Evolutionary conservation across 768 basidiomycete species (phyloP), one percentile per base, ranked within the genome.

Genomic region (Leccinum boreale): DNA sequence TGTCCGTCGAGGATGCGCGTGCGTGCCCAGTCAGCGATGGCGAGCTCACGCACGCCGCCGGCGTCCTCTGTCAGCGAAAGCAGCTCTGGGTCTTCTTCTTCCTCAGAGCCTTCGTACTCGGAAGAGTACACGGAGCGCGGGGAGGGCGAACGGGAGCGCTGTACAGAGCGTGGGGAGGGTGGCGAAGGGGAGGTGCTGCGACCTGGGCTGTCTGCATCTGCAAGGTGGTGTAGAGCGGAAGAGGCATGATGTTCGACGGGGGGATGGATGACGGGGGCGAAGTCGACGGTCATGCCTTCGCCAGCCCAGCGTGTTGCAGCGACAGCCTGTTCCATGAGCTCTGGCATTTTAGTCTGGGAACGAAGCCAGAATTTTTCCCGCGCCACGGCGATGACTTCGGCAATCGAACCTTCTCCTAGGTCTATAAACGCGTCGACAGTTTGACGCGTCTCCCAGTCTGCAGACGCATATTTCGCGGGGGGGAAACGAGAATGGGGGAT

Each of bases 291-390:
- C 73, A 62, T 74, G 64, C 58, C 75, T 60, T 70, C 74, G 61
- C 68, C 72, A 42, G 75, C 72, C 61, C 75, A 82, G 39, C 77
- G 73, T 11, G 78, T 73, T 47, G 89, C 84, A 24, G 87, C 87
- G 8, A 89, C 70, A 3, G 86, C 85, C 60, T 89, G 87, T 60
- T 78, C 76, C 70, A 89, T 80, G 66, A 90, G 78, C 56, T 87
- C 85, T 2, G 77, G 75, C 58, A 90, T 77, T 60, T 85, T 85
- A 0, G 90, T 92, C 65, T 82, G 69, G 42, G 73, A 78, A 36
- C 83, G 75, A 50, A 91, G 68, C 90, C 90, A 92, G 55, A 79
- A 75, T 69, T 89, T 87, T 70, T 91, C 90, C 59, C 82, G 77
- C 15, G 86, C 85, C 28, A 87, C 70, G 29, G 67, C 67, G 33